Conservation (phyloP, 2,329 filamentous ascomycete genomes). For the Penicillium paneum region DNA sequence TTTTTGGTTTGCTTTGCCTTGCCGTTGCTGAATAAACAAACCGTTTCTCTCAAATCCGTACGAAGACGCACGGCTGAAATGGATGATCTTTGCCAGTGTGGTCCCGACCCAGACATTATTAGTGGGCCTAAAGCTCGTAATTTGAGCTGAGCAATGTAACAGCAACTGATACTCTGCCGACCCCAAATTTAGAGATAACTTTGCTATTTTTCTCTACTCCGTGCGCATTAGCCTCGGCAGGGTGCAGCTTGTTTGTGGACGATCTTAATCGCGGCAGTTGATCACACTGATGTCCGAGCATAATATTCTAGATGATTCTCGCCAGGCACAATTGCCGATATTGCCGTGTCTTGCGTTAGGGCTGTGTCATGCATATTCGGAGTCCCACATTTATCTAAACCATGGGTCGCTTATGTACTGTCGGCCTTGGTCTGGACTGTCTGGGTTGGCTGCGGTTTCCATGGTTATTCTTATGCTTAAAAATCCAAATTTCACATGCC, state of each 20-base stretch:
- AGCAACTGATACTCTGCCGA: not conserved
- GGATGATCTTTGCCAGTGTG: not conserved
- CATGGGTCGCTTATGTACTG: not conserved
- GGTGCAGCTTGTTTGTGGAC: not conserved
- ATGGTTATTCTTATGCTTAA: not conserved
- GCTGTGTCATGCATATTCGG: not conserved
- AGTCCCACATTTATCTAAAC: not conserved
- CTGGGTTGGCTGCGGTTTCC: no score
- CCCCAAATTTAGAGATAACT: not conserved
- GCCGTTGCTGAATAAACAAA: not conserved
- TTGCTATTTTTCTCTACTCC: not conserved
- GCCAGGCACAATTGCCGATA: no score
- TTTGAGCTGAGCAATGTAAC: not conserved
- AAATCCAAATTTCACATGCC: not conserved
- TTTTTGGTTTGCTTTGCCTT: not conserved
- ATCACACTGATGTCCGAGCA: not conserved
- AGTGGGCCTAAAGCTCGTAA: not conserved
- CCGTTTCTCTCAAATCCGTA: no score
- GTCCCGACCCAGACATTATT: not conserved
- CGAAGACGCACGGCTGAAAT: not conserved
- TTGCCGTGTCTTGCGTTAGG: no score
- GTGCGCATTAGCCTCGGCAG: no score
- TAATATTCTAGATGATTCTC: not conserved
- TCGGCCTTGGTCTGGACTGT: not conserved
- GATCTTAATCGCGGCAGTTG: not conserved